Base-by-base conservation (phyloP, 2,329 filamentous ascomycete genomes). In the Ceratocystiopsis minuta region DNA sequence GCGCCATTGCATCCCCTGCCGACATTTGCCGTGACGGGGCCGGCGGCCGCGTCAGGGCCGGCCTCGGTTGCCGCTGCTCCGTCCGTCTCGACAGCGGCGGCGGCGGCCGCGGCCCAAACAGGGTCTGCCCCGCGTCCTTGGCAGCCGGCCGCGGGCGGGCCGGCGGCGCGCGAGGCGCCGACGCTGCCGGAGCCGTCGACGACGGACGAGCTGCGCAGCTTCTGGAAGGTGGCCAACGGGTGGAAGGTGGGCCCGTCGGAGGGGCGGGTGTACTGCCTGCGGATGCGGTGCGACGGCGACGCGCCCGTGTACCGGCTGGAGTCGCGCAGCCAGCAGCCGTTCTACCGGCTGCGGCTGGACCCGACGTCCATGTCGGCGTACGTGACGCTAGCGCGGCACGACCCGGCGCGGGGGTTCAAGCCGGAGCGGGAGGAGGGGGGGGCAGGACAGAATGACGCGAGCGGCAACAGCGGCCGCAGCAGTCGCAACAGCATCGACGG, bases 181-280 rank as follows among this genome's bases (percentile, higher is more conserved):
- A 48, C 59, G 2, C 60, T 66, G 16, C 67, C 70, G 12, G 59
- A 62, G 1, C 62, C 70, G 5, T 71, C 65, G 52, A 68, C 70
- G 0, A 75, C 67, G 1, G 71, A 77, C 37, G 68, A 80, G 47
- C 66, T 82, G 33, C 71, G 71, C 48, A 66, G 67, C 40, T 65
- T 80, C 10, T 83, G 78, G 78, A 73, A 79, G 50, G 75, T 75
- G 0, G 65, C 72, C 45, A 82, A 81, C 53, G 79, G 78, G 13
- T 81, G 74, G 74, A 67, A 72, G 51, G 77, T 76, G 2, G 68
- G 74, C 0, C 55, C 64, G 1, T 65, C 66, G 3, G 72, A 78
- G 52, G 73, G 72, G 6, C 62, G 69, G 17, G 65, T 67, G 18
- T 79, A 68, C 57, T 75, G 71, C 53, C 59, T 79, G 52, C 68